phyloP scores from a whole-genome alignment of 140 eudicot genomes.

The Oenanthe javanica region DNA sequence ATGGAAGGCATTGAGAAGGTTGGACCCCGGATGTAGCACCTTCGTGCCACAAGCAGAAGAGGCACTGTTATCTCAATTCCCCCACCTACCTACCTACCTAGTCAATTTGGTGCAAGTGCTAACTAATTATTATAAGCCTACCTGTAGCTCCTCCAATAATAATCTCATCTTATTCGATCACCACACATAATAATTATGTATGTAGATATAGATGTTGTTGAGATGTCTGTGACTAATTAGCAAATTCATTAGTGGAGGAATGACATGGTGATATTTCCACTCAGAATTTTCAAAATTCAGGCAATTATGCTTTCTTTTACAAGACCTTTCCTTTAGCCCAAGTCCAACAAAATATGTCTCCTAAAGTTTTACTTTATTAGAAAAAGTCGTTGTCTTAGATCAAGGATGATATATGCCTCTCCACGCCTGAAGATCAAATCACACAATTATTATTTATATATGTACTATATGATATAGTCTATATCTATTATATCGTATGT shows the following conservation, averaged over 20 bases:
- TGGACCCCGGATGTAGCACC: conserved; percentile 13
- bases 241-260: conserved; percentile 11
- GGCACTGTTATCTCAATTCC: conserved; percentile 13
- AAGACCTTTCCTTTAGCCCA: background rate
- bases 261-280: conserved; percentile 15
- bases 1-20: background rate
- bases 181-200: background rate
- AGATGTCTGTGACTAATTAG: background rate
- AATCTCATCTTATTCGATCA: background rate
- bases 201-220: background rate
- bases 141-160: background rate
- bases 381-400: conserved; percentile 20
- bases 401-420: conserved; percentile 1
- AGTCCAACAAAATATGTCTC: conserved; percentile 7
- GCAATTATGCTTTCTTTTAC: conserved; percentile 18
- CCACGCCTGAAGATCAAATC: conserved; percentile 5
- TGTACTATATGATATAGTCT: too few species aligned
- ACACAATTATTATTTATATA: background rate
- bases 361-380: conserved; percentile 10
- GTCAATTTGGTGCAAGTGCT: conserved; percentile 6
- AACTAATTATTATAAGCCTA: background rate
- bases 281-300: conserved; percentile 14
- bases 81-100: conserved; percentile 13
- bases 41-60: conserved; percentile 18
- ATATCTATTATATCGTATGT: too few species aligned